Evolutionary conservation across 768 basidiomycete species (phyloP).

Genomic region (Xerocomus brunneocitrinus): DNA sequence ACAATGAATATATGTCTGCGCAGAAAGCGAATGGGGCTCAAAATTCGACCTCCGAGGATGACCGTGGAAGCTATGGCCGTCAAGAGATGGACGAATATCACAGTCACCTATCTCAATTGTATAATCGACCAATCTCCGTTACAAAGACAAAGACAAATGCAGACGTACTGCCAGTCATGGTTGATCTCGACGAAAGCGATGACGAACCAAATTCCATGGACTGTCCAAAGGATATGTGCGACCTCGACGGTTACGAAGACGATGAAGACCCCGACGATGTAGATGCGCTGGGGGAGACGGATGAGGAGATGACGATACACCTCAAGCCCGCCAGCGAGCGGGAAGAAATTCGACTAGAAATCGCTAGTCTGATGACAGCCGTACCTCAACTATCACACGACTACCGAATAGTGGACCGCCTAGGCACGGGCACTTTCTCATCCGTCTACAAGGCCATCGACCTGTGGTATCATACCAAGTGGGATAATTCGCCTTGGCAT

Average conservation of each 20-base stretch:
- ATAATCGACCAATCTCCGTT: conserved; percentile 27
- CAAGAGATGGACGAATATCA: conserved; percentile 47
- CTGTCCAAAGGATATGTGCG: conserved; percentile 36
- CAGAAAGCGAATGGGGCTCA: conserved; percentile 30
- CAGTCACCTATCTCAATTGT: conserved; percentile 44
- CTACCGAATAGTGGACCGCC: conserved; percentile 81
- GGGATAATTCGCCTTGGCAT: conserved; percentile 73
- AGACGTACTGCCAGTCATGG: conserved; percentile 28
- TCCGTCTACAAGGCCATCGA: conserved; percentile 99
- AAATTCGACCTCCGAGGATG: conserved; percentile 49
- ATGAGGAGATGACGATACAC: conserved; percentile 59
- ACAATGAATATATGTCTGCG: conserved; percentile 35
- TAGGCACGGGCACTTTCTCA: conserved; percentile 97
- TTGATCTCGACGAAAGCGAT: conserved; percentile 48
- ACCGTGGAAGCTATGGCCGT: conserved; percentile 33
- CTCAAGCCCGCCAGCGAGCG: conserved; percentile 63
- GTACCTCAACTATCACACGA: conserved; percentile 62
- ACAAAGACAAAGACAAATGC: conserved; percentile 18
- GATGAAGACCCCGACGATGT: conserved; percentile 35
- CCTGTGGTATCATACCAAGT: conserved; percentile 64
- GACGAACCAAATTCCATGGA: conserved; percentile 34
- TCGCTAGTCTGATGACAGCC: conserved; percentile 58
- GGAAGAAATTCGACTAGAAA: conserved; percentile 72
- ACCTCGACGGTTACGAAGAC: conserved; percentile 32
- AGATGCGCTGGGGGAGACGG: conserved; percentile 37